Base-by-base conservation (phyloP, 768 basidiomycete species). In the Lactarius indigo region DNA sequence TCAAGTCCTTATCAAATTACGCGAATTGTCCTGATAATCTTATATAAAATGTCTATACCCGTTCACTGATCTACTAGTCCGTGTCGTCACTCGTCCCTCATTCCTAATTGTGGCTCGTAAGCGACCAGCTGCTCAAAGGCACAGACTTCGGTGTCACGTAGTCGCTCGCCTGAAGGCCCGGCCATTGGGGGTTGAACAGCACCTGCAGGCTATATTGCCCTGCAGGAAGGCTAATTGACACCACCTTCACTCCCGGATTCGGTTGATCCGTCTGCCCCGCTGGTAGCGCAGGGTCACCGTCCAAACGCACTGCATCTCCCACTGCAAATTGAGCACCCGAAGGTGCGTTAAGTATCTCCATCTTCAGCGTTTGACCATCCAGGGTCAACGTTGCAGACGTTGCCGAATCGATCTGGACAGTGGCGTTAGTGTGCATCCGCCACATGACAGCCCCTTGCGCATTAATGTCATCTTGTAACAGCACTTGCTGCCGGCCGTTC, bases 351-450 rank as follows among this genome's bases (percentile, higher is more conserved):
- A 93, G 74, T 30, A 98, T 84, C 47, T 81, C 74, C 68, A 94
- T 84, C 61, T 79, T 74, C 79, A 93, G 77, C 50, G 83, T 88
- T 76, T 92, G 78, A 35, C 84, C 87, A 54, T 83, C 91, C 59
- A 96, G 84, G 8, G 77, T 79, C 68, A 99, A 79, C 4, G 88
- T 92, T 1, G 94, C 96, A 1, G 87, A 84, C 5, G 83, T 84
- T 37, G 88, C 87, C 61, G 78, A 73, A 64, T 75, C 72, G 42
- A 93, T 76, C n/a, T 81, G 75, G 28, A 87, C 70, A 4, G 94
- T 93, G 13, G 96, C 96, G 77, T 98, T 98, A 64, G 96, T 98
- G 77, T 98, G 95, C 83, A 92, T 91, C 57, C 94, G 87, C 96
- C 96, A 97, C 79, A 88, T 84, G 56, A 97, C 75, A 26, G 81